A percentile compares a stretch with the other conserved stretches of the same genome.
Evolutionary conservation across 2,329 filamentous ascomycete genomes (phyloP).

Genomic region (Biscogniauxia mediterranea): DNA sequence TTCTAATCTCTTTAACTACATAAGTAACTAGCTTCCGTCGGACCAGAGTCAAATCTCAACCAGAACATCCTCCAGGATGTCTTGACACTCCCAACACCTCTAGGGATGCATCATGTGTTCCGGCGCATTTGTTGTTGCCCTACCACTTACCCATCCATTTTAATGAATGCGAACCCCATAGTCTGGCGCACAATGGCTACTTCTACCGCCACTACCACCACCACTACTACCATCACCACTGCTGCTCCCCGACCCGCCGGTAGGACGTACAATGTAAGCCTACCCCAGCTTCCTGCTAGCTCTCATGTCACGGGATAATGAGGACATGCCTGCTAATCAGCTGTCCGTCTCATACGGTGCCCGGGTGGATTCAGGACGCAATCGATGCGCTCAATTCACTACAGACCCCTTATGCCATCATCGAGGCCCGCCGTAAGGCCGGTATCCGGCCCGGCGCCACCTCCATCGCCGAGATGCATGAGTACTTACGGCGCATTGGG

Average conservation of each 20-base stretch:
- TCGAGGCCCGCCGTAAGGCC: conserved; percentile 75
- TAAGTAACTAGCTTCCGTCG: neutral
- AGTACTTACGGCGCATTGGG: conserved; percentile 74
- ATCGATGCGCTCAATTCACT: conserved; percentile 83
- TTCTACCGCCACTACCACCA: neutral
- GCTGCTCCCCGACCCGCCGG: conserved; percentile 11
- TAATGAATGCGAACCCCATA: conserved; percentile 9
- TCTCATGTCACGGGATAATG: neutral
- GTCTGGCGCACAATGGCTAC: conserved; percentile 26
- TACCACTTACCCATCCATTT: conserved; percentile 8
- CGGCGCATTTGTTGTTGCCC: conserved; percentile 13
- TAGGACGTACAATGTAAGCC: conserved; percentile 27
- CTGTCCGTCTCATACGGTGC: neutral
- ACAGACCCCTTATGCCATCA: conserved; percentile 80
- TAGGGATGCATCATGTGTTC: conserved; percentile 32
- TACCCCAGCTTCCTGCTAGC: conserved; percentile 4
- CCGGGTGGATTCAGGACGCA: conserved; percentile 63
- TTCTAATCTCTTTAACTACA: neutral
- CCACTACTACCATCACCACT: neutral
- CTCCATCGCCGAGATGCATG: conserved; percentile 74
- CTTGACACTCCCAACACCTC: conserved; percentile 5
- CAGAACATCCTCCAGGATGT: conserved; percentile 3
- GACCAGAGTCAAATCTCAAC: neutral
- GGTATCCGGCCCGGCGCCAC: conserved; percentile 68
- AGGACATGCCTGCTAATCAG: conserved; percentile 8